A percentile compares a stretch with the other conserved stretches of the same genome.
These are phyloP conservation scores for Wolfiporia cocos DNA, from an alignment of 1,284 basidiomycete genomes.

Conservation along the genomic window DNA sequence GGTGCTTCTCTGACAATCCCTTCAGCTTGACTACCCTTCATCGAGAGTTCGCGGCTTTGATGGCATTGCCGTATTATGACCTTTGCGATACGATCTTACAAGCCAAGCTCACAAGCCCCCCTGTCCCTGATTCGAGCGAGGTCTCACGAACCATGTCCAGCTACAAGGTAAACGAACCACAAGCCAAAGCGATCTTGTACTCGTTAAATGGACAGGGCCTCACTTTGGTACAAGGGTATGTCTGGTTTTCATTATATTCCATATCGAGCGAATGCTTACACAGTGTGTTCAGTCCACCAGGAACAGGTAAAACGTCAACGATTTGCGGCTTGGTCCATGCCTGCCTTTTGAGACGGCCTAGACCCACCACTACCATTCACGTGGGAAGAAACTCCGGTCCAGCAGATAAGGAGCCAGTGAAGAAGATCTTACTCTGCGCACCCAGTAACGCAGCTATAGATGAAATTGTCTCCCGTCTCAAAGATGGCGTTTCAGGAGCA, in stretches of 20 bases:
- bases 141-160: conserved; percentile 63
- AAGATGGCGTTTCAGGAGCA: conserved; percentile 66
- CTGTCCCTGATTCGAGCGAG: conserved; percentile 45
- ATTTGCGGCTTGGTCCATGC: conserved; percentile 93
- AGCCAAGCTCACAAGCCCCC: conserved; percentile 50
- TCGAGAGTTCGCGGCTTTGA: conserved; percentile 88
- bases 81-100: conserved; percentile 65
- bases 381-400: conserved; percentile 35
- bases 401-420: conserved; percentile 42
- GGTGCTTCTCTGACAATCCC: conserved; percentile 4
- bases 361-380: conserved; percentile 41
- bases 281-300: too few relatives aligned
- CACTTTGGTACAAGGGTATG: conserved; percentile 91
- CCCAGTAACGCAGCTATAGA: conserved; percentile 99
- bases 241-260: too few relatives aligned
- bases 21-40: conserved; percentile 83
- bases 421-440: conserved; percentile 91
- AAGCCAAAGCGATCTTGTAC: conserved; percentile 85
- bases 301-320: conserved; percentile 98
- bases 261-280: too few relatives aligned
- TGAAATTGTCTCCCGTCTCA: conserved; percentile 87
- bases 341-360: conserved; percentile 62
- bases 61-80: conserved; percentile 81
- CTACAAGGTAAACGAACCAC: conserved; percentile 88
- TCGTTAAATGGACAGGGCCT: conserved; percentile 78